Evolutionary conservation across 1,284 basidiomycete species (phyloP), one percentile per base, ranked within the genome.

Genomic region (Pseudozyma sp.): DNA sequence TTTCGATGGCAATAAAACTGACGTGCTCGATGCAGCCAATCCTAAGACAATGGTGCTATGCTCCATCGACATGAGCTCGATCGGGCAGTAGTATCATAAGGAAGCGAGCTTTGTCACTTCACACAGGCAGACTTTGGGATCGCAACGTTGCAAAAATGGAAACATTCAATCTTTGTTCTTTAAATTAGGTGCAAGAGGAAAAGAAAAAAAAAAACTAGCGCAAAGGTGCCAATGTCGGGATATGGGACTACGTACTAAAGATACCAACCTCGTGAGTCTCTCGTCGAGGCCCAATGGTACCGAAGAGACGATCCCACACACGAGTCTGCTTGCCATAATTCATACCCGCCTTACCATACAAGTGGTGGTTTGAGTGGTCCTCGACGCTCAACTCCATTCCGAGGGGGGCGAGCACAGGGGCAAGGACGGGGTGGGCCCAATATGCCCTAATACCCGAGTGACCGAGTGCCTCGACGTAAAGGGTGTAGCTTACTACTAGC

Each of bases 311-410:
- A 47, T 85, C 83, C 81, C 80, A 85, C 5, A 85, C 53, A 2
- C 80, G 53, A 6, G 81, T 81, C 68, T 86, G 83, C 59, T 85
- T 85, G 14, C 83, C 84, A 61, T 82, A 84, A 63, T 82, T 82
- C 60, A 70, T 70, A 13, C 69, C 73, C 25, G 59, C 68, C 48
- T 68, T 79, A 4, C 85, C 85, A 42, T 73, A 73, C 10, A 84
- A 65, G 60, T 85, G 85, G 59, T 86, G 85, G 42, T 84, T 67
- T 45, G 81, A 80, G 62, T 85, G 84, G 53, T 86, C 85, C 55
- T 86, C 85, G 4, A 83, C 59, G 13, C 71, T 69, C 19, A 86
- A 59, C 36, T 83, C 84, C 71, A 79, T 68, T 7, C 69, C 77
- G 34, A 84, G 68, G 8, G 70, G 69, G 13, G 63, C 57, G 10